A percentile compares a stretch with the other conserved stretches of the same genome.
These are phyloP conservation scores for Clavispora phyllophila DNA, from an alignment of 805 yeast genomes.

Conservation along the genomic window DNA sequence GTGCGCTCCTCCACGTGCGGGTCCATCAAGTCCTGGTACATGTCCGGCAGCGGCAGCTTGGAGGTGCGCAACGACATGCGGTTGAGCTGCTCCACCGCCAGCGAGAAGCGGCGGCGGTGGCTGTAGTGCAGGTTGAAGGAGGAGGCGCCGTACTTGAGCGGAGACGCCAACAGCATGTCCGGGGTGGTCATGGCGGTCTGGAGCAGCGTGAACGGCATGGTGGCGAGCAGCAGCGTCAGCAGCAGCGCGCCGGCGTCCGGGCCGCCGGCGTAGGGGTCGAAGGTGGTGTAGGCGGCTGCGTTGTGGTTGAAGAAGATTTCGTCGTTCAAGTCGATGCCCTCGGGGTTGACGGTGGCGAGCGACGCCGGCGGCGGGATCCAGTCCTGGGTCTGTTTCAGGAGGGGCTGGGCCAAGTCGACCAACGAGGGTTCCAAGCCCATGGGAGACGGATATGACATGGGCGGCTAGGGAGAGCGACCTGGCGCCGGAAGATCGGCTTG, in stretches of 20 bases:
- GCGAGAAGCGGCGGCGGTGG: conserved; percentile 12
- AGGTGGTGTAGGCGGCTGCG: conserved; percentile 1
- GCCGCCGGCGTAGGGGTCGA: conserved; percentile 2
- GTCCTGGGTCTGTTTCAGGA: conserved; percentile 1
- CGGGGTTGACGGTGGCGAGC: conserved; percentile 12
- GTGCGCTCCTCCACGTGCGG: conserved; percentile 19
- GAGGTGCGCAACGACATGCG: conserved; percentile 17
- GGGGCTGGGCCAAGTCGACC: conserved; percentile 1
- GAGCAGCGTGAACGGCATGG: conserved; percentile 3
- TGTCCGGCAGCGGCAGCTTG: conserved; percentile 16
- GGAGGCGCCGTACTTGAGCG: conserved; percentile 5
- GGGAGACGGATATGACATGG: conserved; percentile 5
- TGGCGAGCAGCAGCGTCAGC: conserved; percentile 9
- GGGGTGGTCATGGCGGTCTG: conserved; percentile 6
- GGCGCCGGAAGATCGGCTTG: not conserved
- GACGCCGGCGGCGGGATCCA: conserved; percentile 16
- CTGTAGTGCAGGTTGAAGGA: conserved; percentile 5
- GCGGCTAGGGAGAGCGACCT: not conserved
- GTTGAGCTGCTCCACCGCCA: conserved; percentile 22
- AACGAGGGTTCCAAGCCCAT: conserved; percentile 5
- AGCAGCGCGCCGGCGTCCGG: conserved; percentile 4
- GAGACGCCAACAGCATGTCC: conserved; percentile 5
- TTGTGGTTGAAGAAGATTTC: conserved; percentile 19
- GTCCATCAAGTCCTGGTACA: not conserved
- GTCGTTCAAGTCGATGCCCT: conserved; percentile 21